Base-by-base conservation (phyloP, 768 basidiomycete genomes). In the Mrakia frigida region DNA sequence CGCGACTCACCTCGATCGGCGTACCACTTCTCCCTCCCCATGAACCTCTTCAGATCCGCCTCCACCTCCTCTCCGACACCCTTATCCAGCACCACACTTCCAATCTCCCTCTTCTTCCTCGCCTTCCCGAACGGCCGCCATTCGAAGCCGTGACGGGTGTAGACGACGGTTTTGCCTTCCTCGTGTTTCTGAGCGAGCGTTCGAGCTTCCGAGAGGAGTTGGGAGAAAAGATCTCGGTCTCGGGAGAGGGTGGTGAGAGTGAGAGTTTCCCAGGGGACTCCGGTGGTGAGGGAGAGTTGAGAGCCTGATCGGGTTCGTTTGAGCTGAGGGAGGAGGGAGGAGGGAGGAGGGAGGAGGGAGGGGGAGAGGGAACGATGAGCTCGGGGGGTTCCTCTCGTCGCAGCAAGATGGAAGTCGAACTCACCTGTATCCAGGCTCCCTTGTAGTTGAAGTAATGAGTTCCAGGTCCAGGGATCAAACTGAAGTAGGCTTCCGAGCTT, bases 61-160 rank as follows among this genome's bases (percentile, higher is more conserved):
- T 91, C 89, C n/a, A 99, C 89, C 79, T 86, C 87, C 84, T 94
- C 91, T n/a, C 89, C 87, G n/a, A 94, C 87, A 5, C 91, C 94
- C 37, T 89, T 84, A 61, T 88, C 90, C 10, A 99, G 86, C 2
- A 98, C 92, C 28, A 99, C 97, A 80, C 94, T 97, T 52, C 88
- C 87, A 69, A 98, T 82, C 23, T 95, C 90, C 65, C 97, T 86
- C 83, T 94, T 93, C 75, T 90, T 86, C 67, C 95, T 87, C 50
- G 97, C 94, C 80, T 91, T 90, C 10, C 97, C 97, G 81, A 99
- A 98, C 11, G 92, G 94, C 78, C 89, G 87, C 97, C 97, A 99
- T 80, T 98, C 94, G 43, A 90, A 91, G 0, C 94, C 94, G 94
- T 95, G 97, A 6, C 96, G 93, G 0, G 94, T 97, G 80, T 95